Base-by-base conservation (phyloP, 306 rosid genomes). In the Vicia faba region DNA sequence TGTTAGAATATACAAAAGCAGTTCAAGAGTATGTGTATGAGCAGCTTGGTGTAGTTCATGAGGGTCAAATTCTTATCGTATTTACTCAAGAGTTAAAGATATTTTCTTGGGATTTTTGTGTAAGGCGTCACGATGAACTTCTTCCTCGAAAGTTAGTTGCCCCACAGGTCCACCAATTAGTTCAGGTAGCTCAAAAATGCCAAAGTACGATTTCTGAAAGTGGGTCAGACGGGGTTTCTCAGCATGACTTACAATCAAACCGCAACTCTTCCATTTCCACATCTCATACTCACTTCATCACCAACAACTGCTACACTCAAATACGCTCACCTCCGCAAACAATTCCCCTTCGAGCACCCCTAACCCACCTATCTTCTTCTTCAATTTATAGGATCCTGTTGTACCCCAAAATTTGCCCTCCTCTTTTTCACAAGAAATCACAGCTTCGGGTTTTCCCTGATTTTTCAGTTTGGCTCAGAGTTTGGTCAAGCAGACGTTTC, bases 31-130 rank as follows among this genome's bases (percentile, higher is more conserved):
- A 96, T 54, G 92, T 95, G 23, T 88, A 95, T 19, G 97, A 95
- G 84, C 99, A 95, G 61, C 96, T 90, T 70, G 97, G 97, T 28
- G 97, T 95, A 81, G 89, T 88, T 76, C 99, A 92, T 5, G 99
- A 90, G 84, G 99, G 99, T 74, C 97, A 84, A 69, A 97, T 95
- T 72, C 99, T 96, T 13, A 81, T 95, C 23, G 58, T 90, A 62
- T 95, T 90, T 71, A 79, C 95, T 1, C 96, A 85, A 64, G 99
- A 95, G 33, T 72, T 95, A 51, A 95, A 95, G 99, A 95, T 95
- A 49, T 74, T 86, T 61, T 81, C 92, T 53, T 95, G 99, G 99
- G 97, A 90, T 66, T 95, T 95, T 64, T 95, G 99, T 81, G 99
- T 95, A 7, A 82, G 85, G 59, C 92, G 89, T 56, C 97, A 95